These are phyloP conservation scores for Massariosphaeria phaeospora DNA, from an alignment of 495 filamentous ascomycete genomes.

Conservation along the genomic window DNA sequence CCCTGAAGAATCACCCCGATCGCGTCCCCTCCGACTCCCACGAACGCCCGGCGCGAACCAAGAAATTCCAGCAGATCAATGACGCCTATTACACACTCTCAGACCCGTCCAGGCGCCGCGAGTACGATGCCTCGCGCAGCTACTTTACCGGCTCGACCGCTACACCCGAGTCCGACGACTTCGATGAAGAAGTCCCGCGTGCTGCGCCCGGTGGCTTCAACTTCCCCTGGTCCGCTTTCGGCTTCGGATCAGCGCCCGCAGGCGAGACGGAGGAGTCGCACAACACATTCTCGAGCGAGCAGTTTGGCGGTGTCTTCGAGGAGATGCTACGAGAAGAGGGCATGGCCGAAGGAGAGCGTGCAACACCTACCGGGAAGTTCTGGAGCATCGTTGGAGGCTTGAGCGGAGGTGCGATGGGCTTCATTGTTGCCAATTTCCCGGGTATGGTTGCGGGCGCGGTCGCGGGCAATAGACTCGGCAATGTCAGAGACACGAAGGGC, in stretches of 20 bases:
- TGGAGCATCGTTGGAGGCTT: slow-evolving; percentile 82
- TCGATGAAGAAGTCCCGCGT: slow-evolving; percentile 55
- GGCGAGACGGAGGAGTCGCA: slow-evolving; percentile 48
- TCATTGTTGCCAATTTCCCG: slow-evolving; percentile 88
- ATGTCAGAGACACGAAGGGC: slow-evolving; percentile 79
- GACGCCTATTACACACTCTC: slow-evolving; percentile 97
- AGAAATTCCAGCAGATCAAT: slow-evolving; percentile 92
- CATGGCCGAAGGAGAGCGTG: slow-evolving; percentile 57
- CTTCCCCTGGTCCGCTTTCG: slow-evolving; percentile 53
- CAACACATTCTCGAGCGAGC: slow-evolving; percentile 54
- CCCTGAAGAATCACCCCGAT: slow-evolving; percentile 91
- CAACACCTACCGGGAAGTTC: slow-evolving; percentile 63
- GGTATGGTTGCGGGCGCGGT: slow-evolving; percentile 86
- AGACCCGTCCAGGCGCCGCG: slow-evolving; percentile 69
- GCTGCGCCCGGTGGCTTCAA: slow-evolving; percentile 39
- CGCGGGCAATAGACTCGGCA: slow-evolving; percentile 84
- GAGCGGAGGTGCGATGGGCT: slow-evolving; percentile 86
- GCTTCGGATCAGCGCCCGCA: slow-evolving; percentile 52
- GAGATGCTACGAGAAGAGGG: slow-evolving; percentile 97
- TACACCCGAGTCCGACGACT: slow-evolving; percentile 36
- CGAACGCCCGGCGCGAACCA: slow-evolving; percentile 74
- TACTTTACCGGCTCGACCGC: slow-evolving; percentile 43
- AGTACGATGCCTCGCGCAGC: slow-evolving; percentile 74
- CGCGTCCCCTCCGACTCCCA: slow-evolving; percentile 80
- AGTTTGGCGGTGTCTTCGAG: slow-evolving; percentile 91